Conservation (phyloP, 371 early-diverging fungal species). For the Encephalitozoon cuniculi region DNA sequence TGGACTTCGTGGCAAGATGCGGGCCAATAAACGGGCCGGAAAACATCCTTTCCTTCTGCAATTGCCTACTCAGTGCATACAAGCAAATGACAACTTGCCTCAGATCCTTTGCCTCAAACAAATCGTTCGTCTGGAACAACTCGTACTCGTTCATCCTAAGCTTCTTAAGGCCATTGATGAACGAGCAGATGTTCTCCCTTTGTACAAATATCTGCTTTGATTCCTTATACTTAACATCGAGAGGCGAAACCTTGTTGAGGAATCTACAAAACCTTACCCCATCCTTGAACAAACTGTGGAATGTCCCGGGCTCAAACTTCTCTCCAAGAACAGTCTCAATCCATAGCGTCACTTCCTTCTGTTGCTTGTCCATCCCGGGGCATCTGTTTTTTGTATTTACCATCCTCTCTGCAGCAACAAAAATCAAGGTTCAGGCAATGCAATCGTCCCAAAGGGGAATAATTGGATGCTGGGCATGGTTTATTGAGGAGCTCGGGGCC, state of each 20-base stretch:
- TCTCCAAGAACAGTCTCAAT: slow-evolving; percentile 29
- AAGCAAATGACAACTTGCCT: slow-evolving; percentile 65
- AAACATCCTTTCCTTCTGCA: slow-evolving; percentile 64
- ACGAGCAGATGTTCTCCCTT: slow-evolving; percentile 75
- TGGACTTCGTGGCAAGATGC: slow-evolving; percentile 39
- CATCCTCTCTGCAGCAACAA: neutral
- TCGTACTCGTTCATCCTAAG: slow-evolving; percentile 71
- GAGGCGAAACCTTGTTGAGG: slow-evolving; percentile 64
- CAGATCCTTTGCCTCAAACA: slow-evolving; percentile 74
- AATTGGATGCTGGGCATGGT: neutral
- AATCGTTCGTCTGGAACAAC: slow-evolving; percentile 76
- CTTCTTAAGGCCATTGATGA: slow-evolving; percentile 66
- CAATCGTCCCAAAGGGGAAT: neutral
- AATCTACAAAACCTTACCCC: slow-evolving; percentile 73
- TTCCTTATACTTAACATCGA: slow-evolving; percentile 62
- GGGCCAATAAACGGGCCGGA: slow-evolving; percentile 57
- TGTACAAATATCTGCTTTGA: slow-evolving; percentile 71
- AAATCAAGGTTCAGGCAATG: slow-evolving; percentile 1
- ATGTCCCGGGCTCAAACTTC: neutral
- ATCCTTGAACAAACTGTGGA: slow-evolving; percentile 60
- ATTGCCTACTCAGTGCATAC: slow-evolving; percentile 71
- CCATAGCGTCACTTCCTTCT: slow-evolving; percentile 38
- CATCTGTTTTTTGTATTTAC: neutral
- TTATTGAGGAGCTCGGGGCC: neutral
- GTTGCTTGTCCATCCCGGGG: slow-evolving; percentile 4